These are phyloP conservation scores for Penicillium pancosmium DNA, from an alignment of 495 filamentous ascomycete species.

Conservation along the genomic window DNA sequence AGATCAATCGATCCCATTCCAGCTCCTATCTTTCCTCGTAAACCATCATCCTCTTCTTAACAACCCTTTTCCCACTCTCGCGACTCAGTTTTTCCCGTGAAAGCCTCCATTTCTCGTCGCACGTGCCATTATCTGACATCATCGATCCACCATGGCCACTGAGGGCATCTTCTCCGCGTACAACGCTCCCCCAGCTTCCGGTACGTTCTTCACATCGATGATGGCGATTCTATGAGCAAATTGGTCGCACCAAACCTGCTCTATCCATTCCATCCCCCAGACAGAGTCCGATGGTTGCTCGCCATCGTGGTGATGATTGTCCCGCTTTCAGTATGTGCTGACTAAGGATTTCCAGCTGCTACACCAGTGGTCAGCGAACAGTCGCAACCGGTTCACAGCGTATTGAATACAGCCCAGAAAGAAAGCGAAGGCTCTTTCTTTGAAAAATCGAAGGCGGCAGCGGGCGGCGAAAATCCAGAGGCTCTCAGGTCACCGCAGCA, in stretches of 20 bases:
- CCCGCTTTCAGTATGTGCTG: constrained; percentile 18
- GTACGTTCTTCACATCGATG: constrained; percentile 21
- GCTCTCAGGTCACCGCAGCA: constrained; percentile 9
- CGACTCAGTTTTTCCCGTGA: constrained; percentile 11
- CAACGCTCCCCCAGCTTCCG: constrained; percentile 18
- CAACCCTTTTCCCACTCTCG: constrained; percentile 20
- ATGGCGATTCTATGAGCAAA: neutral
- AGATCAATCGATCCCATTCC: constrained; percentile 20
- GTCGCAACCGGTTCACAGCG: constrained; percentile 20
- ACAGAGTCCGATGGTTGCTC: neutral
- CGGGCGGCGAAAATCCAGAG: constrained; percentile 16
- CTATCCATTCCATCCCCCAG: neutral
- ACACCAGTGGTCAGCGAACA: constrained; percentile 17
- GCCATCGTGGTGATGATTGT: neutral
- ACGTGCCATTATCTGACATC: constrained; percentile 26
- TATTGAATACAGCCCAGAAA: constrained; percentile 20
- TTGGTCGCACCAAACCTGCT: neutral
- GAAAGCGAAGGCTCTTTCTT: constrained; percentile 15
- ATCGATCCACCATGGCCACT: constrained; percentile 35
- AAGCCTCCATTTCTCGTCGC: constrained; percentile 2
- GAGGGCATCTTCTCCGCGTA: constrained; percentile 17
- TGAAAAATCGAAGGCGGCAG: constrained; percentile 13
- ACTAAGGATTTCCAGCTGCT: constrained; percentile 18
- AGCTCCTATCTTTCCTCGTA: constrained; percentile 6
- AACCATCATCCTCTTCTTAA: constrained; percentile 5